These are phyloP conservation scores for Backusella luteola DNA, from an alignment of 192 early-diverging fungal genomes.

Conservation along the genomic window DNA sequence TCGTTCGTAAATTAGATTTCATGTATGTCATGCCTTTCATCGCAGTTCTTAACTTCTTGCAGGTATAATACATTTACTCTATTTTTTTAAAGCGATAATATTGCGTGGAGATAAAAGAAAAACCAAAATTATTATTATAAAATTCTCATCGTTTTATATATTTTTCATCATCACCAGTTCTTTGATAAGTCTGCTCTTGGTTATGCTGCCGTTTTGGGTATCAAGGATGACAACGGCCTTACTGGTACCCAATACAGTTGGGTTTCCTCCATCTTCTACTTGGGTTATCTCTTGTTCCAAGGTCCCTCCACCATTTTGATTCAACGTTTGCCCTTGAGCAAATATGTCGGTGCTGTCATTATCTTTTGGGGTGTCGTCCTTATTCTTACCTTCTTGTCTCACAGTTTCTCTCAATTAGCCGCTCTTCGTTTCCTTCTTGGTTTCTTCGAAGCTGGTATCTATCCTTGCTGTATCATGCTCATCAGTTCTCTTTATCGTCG, in stretches of 20 bases:
- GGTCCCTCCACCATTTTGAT: slow-evolving; percentile 22
- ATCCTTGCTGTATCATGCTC: slow-evolving; percentile 24
- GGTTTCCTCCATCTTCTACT: slow-evolving; percentile 35
- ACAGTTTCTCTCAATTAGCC: slow-evolving; percentile 22
- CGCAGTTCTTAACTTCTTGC: slow-evolving; percentile 24
- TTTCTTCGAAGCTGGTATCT: slow-evolving; percentile 22
- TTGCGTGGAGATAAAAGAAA: not conserved
- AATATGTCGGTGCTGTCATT: slow-evolving; percentile 19
- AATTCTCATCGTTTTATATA: not conserved
- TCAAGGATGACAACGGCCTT: slow-evolving; percentile 12
- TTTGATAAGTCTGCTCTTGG: slow-evolving; percentile 29
- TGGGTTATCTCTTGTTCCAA: slow-evolving; percentile 26
- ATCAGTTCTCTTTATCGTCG: slow-evolving; percentile 24
- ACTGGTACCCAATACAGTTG: slow-evolving; percentile 10
- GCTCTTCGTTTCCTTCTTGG: slow-evolving; percentile 32
- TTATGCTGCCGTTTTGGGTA: slow-evolving; percentile 17
- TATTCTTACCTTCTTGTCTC: slow-evolving; percentile 3
- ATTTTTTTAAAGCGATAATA: not conserved
- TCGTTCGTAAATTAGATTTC: slow-evolving; percentile 20
- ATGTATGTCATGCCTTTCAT: slow-evolving; percentile 29
- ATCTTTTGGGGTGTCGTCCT: slow-evolving; percentile 23
- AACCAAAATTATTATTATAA: not conserved
- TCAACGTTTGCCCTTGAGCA: slow-evolving; percentile 17
- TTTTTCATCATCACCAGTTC: slow-evolving; percentile 17
- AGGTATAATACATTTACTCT: slow-evolving; percentile 7